Base-by-base conservation (phyloP, 2,329 filamentous ascomycete species). In the Fusarium torreyae region DNA sequence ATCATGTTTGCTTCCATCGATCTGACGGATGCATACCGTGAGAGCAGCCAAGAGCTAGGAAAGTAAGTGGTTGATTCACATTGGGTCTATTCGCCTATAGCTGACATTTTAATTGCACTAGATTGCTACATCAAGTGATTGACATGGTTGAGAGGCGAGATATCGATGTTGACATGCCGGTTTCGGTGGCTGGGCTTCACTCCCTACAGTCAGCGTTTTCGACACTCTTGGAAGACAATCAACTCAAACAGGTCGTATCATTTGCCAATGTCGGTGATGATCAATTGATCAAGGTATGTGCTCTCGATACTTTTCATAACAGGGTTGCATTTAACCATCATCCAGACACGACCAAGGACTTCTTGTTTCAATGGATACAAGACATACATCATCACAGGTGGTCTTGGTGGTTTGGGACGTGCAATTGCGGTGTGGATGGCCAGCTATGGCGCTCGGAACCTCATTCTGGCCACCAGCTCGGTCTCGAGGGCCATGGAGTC, bases 391-490 rank as follows among this genome's bases (percentile, higher is more conserved):
- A 72, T 73, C 22, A 73, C 70, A 39, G 70, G 70, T 1, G 70
- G 70, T 20, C 70, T 73, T 26, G 70, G 70, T 52, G 70, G 70
- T 9, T 49, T 73, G 5, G 70, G 70, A 15, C 70, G 70, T 7
- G 68, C 70, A 5, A 69, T 73, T 18, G 71, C 70, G 4, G 56
- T 73, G 6, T 73, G 70, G 70, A 73, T 73, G 70, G 70, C 70
- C 3, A 73, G 70, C 45, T 71, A 73, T 15, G 70, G 70, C 17
- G 70, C 70, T 44, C 70, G 59, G 3, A 56, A 63, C 48, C 58
- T 73, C 33, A 45, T 73, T n/a, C 42, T 73, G 9, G 70, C 68
- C 9, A 72, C 70, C 18, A 72, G 70, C 42, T 72, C 70, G 7
- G 57, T 73, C 13, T 31, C 53, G 0, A 61, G 49, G 3, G 70